Percentiles rank a stretch among this genome's conserved stretches.
Evolutionary conservation across 805 yeast species (phyloP).

Genomic region (Yarrowia porcina): DNA sequence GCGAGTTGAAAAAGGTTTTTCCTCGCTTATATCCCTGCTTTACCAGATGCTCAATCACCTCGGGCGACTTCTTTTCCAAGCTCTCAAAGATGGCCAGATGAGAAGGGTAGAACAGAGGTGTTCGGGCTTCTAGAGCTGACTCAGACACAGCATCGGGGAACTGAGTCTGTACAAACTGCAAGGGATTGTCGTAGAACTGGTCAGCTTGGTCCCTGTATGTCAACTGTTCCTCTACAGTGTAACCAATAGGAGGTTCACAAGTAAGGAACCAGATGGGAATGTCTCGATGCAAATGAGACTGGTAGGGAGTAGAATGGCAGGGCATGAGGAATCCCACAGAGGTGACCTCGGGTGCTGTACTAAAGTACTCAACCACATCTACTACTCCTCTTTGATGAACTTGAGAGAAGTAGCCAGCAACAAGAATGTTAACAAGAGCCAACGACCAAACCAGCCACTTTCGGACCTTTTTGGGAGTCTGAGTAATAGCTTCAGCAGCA

Average conservation of each 20-base stretch:
- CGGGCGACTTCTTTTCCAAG: conserved; percentile 41
- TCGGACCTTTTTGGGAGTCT: conserved; percentile 24
- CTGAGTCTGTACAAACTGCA: conserved; percentile 34
- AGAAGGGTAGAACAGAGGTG: conserved; percentile 55
- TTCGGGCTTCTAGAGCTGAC: conserved; percentile 33
- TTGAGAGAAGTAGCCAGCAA: conserved; percentile 54
- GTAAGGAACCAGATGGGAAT: conserved; percentile 69
- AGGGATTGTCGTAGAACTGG: conserved; percentile 56
- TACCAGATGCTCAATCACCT: conserved; percentile 43
- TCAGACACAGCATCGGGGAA: background rate
- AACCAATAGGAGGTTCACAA: conserved; percentile 82
- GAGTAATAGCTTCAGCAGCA: conserved; percentile 44
- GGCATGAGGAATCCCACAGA: conserved; percentile 86
- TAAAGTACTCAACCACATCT: conserved; percentile 55
- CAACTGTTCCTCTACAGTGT: conserved; percentile 38
- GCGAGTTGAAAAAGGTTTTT: conserved; percentile 66
- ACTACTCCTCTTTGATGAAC: conserved; percentile 86
- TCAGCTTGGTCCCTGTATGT: conserved; percentile 85
- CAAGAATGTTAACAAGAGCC: conserved; percentile 41
- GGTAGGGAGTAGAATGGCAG: conserved; percentile 97
- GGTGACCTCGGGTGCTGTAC: conserved; percentile 42
- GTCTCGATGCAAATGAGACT: conserved; percentile 69
- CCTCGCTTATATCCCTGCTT: conserved; percentile 39
- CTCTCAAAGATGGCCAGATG: conserved; percentile 71
- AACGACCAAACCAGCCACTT: conserved; percentile 29